These are phyloP conservation scores for Pyrenochaeta sp. DNA, from an alignment of 2,329 filamentous ascomycete species.

Conservation along the genomic window DNA sequence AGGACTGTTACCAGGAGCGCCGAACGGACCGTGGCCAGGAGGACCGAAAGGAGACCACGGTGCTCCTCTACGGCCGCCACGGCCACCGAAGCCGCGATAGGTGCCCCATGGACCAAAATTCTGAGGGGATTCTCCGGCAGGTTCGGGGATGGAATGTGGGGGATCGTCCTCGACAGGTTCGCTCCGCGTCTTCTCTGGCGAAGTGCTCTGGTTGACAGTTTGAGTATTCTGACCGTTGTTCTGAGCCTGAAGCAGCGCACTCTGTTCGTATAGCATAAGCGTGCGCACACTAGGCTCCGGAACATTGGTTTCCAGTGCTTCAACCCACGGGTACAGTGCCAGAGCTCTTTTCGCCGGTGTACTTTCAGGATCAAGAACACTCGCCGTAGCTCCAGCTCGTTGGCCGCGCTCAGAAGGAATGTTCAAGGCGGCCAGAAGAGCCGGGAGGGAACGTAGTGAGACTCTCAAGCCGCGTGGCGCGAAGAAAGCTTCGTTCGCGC, in stretches of 20 bases:
- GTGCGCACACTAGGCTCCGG: conserved; percentile 21
- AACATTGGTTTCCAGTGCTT: conserved; percentile 32
- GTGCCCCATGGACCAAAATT: not conserved
- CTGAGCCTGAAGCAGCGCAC: conserved; percentile 11
- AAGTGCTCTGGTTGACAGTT: not conserved
- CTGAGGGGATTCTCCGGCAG: not conserved
- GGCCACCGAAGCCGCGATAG: not conserved
- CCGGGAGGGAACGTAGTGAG: conserved; percentile 30
- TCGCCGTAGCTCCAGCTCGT: conserved; percentile 24
- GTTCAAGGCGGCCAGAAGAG: conserved; percentile 25
- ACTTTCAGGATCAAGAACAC: conserved; percentile 16
- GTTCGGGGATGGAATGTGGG: conserved; percentile 32
- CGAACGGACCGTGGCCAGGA: conserved; percentile 12
- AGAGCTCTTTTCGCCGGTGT: conserved; percentile 27
- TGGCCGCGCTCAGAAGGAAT: conserved; percentile 34
- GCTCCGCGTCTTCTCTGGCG: conserved; percentile 3
- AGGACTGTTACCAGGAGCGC: conserved; percentile 14
- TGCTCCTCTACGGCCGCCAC: conserved; percentile 3
- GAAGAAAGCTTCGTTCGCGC: conserved; percentile 44
- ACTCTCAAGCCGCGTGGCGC: conserved; percentile 38
- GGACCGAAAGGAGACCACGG: conserved; percentile 26
- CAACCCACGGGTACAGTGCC: conserved; percentile 40
- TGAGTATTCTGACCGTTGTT: not conserved
- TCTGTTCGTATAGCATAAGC: conserved; percentile 25
- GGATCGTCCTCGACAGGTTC: conserved; percentile 22